Conservation (phyloP, 1,284 basidiomycete species). For the Apiotrichum montevideense region DNA sequence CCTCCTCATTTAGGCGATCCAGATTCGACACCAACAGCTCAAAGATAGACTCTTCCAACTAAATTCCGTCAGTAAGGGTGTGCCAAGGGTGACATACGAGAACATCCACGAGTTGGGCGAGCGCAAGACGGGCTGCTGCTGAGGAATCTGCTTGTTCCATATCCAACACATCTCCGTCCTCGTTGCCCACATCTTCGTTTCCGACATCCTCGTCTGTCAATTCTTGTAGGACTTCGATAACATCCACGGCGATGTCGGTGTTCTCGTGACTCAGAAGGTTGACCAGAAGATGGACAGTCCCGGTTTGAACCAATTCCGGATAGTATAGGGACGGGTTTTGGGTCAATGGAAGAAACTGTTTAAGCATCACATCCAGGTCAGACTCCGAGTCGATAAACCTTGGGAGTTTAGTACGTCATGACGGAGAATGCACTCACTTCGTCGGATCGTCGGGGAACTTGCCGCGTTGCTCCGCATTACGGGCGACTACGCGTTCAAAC, state of each 20-base stretch:
- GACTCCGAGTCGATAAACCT: conserved; percentile 99
- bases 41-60: conserved; percentile 70
- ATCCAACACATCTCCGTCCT: conserved; percentile 52
- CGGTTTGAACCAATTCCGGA: conserved; percentile 76
- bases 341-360: conserved; percentile 79
- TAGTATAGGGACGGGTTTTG: conserved; percentile 79
- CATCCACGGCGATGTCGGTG: conserved; percentile 85
- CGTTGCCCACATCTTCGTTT: conserved; percentile 55
- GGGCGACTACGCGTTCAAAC: conserved; percentile 82
- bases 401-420: conserved; percentile 6
- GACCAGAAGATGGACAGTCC: conserved; percentile 60
- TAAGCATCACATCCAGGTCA: conserved; percentile 80
- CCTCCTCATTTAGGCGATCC: conserved; percentile 64
- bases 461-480: conserved; percentile 90
- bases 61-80: neutral
- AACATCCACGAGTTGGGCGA: conserved; percentile 66
- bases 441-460: conserved; percentile 85
- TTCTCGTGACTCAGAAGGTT: conserved; percentile 89
- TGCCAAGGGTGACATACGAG: conserved; percentile 54
- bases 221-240: conserved; percentile 85
- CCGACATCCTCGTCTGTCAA: conserved; percentile 90
- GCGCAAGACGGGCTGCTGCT: conserved; percentile 42
- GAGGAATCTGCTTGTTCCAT: conserved; percentile 55
- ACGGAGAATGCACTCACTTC: conserved; percentile 55
- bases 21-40: conserved; percentile 89